Conservation (phyloP, 1,139 yeast species). For the Blastobotrys arbuscula region DNA sequence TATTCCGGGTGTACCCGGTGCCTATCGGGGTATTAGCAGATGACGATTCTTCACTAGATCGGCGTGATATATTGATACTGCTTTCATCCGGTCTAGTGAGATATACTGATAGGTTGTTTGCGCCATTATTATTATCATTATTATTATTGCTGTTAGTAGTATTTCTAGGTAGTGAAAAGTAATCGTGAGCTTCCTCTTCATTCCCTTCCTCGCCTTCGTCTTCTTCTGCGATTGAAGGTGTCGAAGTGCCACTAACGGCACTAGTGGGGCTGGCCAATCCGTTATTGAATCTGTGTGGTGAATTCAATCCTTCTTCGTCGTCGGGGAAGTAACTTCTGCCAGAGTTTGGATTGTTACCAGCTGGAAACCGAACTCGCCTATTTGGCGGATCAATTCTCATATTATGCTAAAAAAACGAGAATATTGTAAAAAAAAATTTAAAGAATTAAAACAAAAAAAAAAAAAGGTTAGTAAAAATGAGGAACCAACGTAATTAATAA, state of each 20-base stretch:
- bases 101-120: slow-evolving; percentile 8
- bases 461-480: not conserved
- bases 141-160: not conserved
- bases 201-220: too few relatives aligned
- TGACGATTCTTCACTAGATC: slow-evolving; percentile 3
- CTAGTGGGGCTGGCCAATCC: slow-evolving; percentile 1
- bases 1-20: not conserved
- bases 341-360: slow-evolving; percentile 26
- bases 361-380: slow-evolving; percentile 31
- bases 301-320: slow-evolving; percentile 20
- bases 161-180: slow-evolving; percentile 8
- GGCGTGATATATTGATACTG: slow-evolving; percentile 7
- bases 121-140: not conserved
- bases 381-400: not conserved
- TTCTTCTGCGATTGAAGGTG: slow-evolving; percentile 11
- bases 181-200: slow-evolving; percentile 11
- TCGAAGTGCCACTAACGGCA: slow-evolving; percentile 2
- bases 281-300: not conserved
- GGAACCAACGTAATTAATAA: too few relatives aligned
- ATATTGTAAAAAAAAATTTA: too few relatives aligned
- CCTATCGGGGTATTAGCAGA: not conserved
- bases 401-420: not conserved
- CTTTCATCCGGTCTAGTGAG: slow-evolving; percentile 14
- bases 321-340: slow-evolving; percentile 25
- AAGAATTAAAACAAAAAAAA: not conserved